Percentiles rank a stretch among this genome's conserved stretches.
Evolutionary conservation across 495 filamentous ascomycete genomes (phyloP).

Genomic region (Talaromyces ruber): DNA sequence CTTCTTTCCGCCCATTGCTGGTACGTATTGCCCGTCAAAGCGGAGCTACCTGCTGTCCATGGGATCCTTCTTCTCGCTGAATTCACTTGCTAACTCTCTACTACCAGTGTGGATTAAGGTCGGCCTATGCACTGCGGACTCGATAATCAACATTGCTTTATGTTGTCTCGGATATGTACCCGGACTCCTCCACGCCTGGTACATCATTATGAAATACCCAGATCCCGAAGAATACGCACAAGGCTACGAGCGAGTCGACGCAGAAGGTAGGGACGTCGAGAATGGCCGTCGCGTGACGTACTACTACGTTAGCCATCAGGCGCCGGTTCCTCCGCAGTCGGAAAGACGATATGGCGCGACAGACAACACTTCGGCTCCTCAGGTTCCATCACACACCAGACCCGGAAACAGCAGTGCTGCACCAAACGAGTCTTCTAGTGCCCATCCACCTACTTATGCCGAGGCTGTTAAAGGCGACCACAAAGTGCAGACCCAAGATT

Average conservation of each 20-base stretch:
- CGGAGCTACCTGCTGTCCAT: neutral
- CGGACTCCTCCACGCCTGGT: slow-evolving; percentile 92
- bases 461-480: slow-evolving; percentile 82
- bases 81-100: slow-evolving; percentile 4
- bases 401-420: slow-evolving; percentile 26
- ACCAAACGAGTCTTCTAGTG: slow-evolving; percentile 16
- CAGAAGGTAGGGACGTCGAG: slow-evolving; percentile 38
- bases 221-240: slow-evolving; percentile 47
- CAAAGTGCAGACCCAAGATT: slow-evolving; percentile 73
- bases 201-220: slow-evolving; percentile 90
- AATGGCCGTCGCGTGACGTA: slow-evolving; percentile 50
- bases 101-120: slow-evolving; percentile 85
- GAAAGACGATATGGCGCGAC: slow-evolving; percentile 34
- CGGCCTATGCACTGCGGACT: slow-evolving; percentile 89
- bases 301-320: slow-evolving; percentile 55
- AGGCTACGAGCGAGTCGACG: slow-evolving; percentile 52
- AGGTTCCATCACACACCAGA: slow-evolving; percentile 16
- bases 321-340: slow-evolving; percentile 24
- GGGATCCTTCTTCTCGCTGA: neutral
- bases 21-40: slow-evolving; percentile 38
- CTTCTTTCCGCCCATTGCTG: slow-evolving; percentile 88
- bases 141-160: slow-evolving; percentile 89
- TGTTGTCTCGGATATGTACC: slow-evolving; percentile 84
- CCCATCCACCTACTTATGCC: slow-evolving; percentile 68
- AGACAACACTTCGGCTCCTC: slow-evolving; percentile 12